These are phyloP conservation scores for Antitrichia curtipendula DNA, from an alignment of 225 moss, liverwort and hornwort species.

Conservation along the genomic window DNA sequence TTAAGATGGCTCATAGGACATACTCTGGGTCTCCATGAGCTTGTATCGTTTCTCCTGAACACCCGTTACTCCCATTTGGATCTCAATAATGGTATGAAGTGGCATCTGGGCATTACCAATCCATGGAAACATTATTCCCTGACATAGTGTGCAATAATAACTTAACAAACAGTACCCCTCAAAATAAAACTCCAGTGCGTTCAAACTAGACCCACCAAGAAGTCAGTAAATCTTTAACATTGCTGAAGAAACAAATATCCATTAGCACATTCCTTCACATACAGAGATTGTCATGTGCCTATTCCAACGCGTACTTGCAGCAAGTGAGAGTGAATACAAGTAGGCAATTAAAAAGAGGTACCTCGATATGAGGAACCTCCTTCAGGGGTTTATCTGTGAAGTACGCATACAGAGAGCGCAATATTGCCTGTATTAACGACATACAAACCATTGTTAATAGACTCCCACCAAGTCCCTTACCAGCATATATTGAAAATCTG, in stretches of 20 bases:
- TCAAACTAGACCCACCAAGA: not conserved
- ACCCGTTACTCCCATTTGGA: constrained; percentile 94
- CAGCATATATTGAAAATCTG: not conserved
- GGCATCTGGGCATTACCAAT: constrained; percentile 62
- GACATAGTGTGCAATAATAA: not conserved
- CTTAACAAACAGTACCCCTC: not conserved
- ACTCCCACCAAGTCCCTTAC: not conserved
- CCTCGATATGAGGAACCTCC: constrained; percentile 93
- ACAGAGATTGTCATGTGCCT: not conserved
- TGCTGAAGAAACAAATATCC: not conserved
- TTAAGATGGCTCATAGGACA: not conserved
- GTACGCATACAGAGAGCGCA: constrained; percentile 92
- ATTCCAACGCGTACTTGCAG: not conserved
- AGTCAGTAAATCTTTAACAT: not conserved
- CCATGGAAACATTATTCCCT: not conserved
- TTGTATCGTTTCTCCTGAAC: constrained; percentile 96
- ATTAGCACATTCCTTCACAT: not conserved
- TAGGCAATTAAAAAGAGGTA: not conserved
- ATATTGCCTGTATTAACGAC: constrained; percentile 46
- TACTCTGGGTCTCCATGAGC: constrained; percentile 80
- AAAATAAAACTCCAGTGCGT: not conserved
- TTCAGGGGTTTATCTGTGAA: constrained; percentile 87
- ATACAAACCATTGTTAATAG: not conserved
- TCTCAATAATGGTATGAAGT: constrained; percentile 89
- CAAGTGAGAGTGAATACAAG: not conserved